phyloP scores from a whole-genome alignment of 257 asterid species.

The Schizonepeta tenuifolia region DNA sequence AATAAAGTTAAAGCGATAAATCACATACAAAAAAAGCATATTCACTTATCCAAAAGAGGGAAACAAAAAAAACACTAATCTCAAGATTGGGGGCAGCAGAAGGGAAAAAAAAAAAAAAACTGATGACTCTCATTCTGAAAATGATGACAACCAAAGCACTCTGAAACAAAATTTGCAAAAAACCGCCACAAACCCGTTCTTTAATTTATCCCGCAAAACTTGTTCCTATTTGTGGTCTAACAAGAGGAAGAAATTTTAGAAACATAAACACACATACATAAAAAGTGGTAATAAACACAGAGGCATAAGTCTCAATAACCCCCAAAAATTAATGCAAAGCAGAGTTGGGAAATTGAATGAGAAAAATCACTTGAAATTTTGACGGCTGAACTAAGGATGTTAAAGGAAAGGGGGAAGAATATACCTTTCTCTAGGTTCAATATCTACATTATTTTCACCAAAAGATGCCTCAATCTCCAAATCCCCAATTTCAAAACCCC shows the following conservation, averaged over 20 bases:
- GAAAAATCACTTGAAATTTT: not conserved
- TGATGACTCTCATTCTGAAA: conserved; percentile 21
- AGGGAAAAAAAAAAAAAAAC: conserved; percentile 2
- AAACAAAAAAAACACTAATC: not conserved
- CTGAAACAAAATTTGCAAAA: conserved; percentile 23
- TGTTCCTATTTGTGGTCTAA: conserved; percentile 14
- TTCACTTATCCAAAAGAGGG: not conserved
- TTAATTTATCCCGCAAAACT: not conserved
- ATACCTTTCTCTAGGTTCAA: conserved; percentile 58
- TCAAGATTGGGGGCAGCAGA: not conserved
- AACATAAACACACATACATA: not conserved
- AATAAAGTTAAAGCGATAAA: not conserved
- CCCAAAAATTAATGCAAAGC: not conserved
- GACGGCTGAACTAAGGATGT: not conserved
- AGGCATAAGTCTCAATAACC: conserved; percentile 9
- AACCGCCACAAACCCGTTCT: conserved; percentile 3
- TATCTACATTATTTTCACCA: conserved; percentile 60
- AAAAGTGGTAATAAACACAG: not conserved
- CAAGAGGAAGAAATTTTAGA: not conserved
- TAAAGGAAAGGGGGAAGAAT: not conserved
- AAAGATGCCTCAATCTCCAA: conserved; percentile 52
- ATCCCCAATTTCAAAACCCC: conserved; percentile 38
- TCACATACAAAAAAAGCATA: not conserved
- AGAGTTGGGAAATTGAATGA: not conserved
- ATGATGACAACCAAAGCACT: conserved; percentile 35